Conservation (phyloP, 768 basidiomycete genomes). For the Mycena galopus region DNA sequence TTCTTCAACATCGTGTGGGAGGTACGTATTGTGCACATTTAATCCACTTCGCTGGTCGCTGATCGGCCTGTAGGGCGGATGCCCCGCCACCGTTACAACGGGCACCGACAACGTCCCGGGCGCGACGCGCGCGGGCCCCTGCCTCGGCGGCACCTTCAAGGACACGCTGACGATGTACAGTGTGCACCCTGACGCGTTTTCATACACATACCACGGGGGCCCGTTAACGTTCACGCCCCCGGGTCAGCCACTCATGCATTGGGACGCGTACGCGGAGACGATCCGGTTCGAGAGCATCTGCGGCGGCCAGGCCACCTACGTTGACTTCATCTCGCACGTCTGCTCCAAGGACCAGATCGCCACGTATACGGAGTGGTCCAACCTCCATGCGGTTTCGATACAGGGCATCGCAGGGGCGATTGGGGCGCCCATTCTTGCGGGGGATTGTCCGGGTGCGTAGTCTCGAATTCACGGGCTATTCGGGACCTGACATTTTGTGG, state of each 20-base stretch:
- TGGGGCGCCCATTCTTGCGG: constrained; percentile 18
- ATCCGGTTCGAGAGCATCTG: no score
- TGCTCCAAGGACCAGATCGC: constrained; percentile 11
- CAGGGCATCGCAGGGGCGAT: constrained; percentile 1
- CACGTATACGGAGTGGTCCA: constrained; percentile 18
- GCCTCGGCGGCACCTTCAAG: no score
- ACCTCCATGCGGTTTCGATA: background rate
- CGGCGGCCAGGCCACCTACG: constrained; percentile 27
- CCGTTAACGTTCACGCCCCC: constrained; percentile 9
- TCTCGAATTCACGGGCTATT: constrained; percentile 10
- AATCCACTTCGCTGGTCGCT: no score
- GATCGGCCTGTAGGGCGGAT: no score
- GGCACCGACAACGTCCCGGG: no score
- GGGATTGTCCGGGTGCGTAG: constrained; percentile 25
- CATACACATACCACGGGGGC: background rate
- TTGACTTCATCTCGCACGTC: constrained; percentile 20
- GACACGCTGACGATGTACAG: no score
- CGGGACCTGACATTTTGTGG: background rate
- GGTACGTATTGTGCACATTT: no score
- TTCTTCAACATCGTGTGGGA: constrained; percentile 24
- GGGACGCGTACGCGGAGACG: constrained; percentile 26
- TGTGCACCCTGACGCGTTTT: no score
- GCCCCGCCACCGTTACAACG: no score
- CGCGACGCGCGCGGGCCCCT: no score
- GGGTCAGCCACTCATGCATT: constrained; percentile 4